Percentiles rank a stretch among this genome's conserved stretches.
These are phyloP conservation scores for Limtongia smithiae DNA, from an alignment of 805 yeast genomes.

Conservation along the genomic window DNA sequence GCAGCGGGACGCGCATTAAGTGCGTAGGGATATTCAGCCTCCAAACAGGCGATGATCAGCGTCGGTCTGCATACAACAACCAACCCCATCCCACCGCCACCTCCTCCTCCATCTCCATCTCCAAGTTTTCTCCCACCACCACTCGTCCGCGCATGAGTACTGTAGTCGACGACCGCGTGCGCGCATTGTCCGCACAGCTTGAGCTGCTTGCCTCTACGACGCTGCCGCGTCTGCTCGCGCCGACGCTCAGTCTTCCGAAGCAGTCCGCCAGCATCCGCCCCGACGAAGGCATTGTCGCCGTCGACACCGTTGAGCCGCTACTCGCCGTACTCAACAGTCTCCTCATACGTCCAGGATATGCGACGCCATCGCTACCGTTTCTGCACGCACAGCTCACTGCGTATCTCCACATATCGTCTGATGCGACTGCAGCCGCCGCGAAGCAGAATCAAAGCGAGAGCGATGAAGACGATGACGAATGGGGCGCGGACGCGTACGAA, in stretches of 20 bases:
- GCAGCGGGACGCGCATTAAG: too few relatives aligned
- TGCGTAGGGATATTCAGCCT: too few relatives aligned
- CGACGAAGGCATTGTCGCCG: not conserved
- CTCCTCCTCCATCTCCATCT: not conserved
- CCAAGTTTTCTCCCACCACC: not conserved
- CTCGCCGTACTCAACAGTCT: constrained; percentile 9
- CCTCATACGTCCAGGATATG: constrained; percentile 16
- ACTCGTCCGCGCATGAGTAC: constrained; percentile 18
- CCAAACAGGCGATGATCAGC: too few relatives aligned
- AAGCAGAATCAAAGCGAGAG: not conserved
- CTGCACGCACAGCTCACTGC: constrained; percentile 3
- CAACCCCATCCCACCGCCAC: not conserved
- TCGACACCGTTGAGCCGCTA: constrained; percentile 12
- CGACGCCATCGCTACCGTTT: constrained; percentile 12
- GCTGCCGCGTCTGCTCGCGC: constrained; percentile 18
- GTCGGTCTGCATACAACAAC: too few relatives aligned
- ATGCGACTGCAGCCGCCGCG: not conserved
- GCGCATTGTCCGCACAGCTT: constrained; percentile 14
- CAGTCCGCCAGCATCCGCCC: constrained; percentile 3
- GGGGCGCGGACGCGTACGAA: constrained; percentile 10
- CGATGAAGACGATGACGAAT: constrained; percentile 1
- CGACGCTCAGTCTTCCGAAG: constrained; percentile 3
- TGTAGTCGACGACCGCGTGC: constrained; percentile 19
- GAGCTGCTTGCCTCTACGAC: constrained; percentile 20
- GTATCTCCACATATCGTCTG: constrained; percentile 8